Percentiles rank a stretch among this genome's conserved stretches.
Evolutionary conservation across 371 early-diverging fungal genomes (phyloP).

Genomic region (Mucor circinelloides): DNA sequence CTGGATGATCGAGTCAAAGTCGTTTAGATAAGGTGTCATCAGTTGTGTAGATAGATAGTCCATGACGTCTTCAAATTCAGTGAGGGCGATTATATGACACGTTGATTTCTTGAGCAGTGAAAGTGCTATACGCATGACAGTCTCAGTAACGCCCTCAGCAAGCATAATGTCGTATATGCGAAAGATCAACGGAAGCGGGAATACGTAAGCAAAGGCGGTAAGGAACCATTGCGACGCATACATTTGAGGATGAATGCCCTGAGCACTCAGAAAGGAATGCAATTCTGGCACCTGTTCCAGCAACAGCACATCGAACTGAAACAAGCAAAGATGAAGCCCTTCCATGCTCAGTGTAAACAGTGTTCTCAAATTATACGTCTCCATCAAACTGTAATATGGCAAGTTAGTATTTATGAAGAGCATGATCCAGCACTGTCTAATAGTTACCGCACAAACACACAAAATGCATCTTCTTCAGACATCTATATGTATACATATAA

Average conservation of each 20-base stretch:
- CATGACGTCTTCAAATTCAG: slow-evolving; percentile 85
- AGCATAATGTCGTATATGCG: slow-evolving; percentile 86
- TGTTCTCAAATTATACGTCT: slow-evolving; percentile 81
- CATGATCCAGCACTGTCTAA: not conserved
- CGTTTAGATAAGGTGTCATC: slow-evolving; percentile 72
- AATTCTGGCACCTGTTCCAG: slow-evolving; percentile 80
- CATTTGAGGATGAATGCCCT: slow-evolving; percentile 85
- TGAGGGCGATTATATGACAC: slow-evolving; percentile 69
- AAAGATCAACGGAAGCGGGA: slow-evolving; percentile 76
- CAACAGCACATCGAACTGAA: slow-evolving; percentile 83
- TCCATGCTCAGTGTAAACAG: slow-evolving; percentile 87
- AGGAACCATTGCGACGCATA: slow-evolving; percentile 94
- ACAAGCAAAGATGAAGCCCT: slow-evolving; percentile 81
- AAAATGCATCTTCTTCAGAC: slow-evolving; percentile 92
- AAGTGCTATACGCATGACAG: slow-evolving; percentile 87
- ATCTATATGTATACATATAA: slow-evolving; percentile 54
- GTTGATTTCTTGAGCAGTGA: slow-evolving; percentile 83
- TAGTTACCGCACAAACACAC: slow-evolving; percentile 71
- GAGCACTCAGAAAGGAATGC: slow-evolving; percentile 67
- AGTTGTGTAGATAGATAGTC: slow-evolving; percentile 74
- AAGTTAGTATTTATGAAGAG: not conserved
- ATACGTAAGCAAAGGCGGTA: slow-evolving; percentile 87
- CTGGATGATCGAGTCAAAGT: slow-evolving; percentile 68
- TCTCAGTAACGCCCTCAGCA: slow-evolving; percentile 83
- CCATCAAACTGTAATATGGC: slow-evolving; percentile 73